Conservation (phyloP, 352 stramenopile species). For the Blastocystis hominis region DNA sequence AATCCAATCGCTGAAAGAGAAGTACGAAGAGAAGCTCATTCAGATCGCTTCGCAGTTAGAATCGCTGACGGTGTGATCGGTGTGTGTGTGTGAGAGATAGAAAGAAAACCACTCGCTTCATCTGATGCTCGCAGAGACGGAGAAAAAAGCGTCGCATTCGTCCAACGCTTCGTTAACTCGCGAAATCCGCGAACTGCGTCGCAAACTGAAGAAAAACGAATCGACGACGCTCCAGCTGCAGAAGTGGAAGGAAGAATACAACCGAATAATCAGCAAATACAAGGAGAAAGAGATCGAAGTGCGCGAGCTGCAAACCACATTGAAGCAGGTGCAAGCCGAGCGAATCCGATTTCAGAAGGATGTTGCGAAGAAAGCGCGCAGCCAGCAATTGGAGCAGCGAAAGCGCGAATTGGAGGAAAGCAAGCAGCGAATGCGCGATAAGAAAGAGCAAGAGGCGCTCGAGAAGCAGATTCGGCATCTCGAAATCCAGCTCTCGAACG, state of each 20-base stretch:
- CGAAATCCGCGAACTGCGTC: not conserved
- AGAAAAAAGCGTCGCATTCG: not conserved
- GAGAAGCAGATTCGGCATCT: constrained; percentile 19
- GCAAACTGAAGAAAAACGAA: constrained; percentile 55
- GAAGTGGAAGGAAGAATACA: not conserved
- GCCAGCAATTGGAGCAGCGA: not conserved
- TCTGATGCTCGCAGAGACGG: constrained; percentile 19
- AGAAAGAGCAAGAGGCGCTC: constrained; percentile 2
- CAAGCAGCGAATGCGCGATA: not conserved
- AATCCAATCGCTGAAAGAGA: constrained; percentile 6
- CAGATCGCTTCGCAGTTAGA: constrained; percentile 4
- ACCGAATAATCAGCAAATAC: not conserved
- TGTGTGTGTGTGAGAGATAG: not conserved
- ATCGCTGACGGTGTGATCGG: not conserved
- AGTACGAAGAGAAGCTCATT: constrained; percentile 27
- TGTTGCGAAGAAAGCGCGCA: not conserved
- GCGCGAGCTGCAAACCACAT: not conserved
- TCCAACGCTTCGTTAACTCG: not conserved
- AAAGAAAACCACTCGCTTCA: constrained; percentile 13
- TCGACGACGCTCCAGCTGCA: not conserved
- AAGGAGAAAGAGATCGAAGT: constrained; percentile 36
- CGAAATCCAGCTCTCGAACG: not conserved
- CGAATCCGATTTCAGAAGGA: not conserved
- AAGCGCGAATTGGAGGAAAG: not conserved
- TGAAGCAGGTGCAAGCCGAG: constrained; percentile 35